Percentiles rank a stretch among this genome's conserved stretches.
Evolutionary conservation across 805 yeast genomes (phyloP).

Genomic region (Candida tibetensis): DNA sequence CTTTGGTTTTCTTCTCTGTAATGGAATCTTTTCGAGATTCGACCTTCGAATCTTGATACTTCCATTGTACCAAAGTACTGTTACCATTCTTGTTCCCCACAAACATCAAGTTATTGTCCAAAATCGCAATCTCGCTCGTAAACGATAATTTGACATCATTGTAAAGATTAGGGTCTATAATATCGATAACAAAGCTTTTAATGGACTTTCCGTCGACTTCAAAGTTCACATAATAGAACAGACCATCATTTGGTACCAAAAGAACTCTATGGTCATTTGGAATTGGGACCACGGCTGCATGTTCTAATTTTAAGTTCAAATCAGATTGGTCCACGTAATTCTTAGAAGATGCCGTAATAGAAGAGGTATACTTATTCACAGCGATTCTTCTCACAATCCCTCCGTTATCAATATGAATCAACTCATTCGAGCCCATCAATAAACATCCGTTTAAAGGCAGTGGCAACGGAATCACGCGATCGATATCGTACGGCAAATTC

Average conservation of each 20-base stretch:
- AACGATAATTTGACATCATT: conserved; percentile 34
- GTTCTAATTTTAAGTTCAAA: conserved; percentile 55
- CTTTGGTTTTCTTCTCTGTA: conserved; percentile 4
- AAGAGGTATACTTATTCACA: conserved; percentile 52
- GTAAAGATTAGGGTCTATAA: conserved; percentile 22
- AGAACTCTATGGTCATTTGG: conserved; percentile 37
- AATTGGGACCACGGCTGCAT: conserved; percentile 37
- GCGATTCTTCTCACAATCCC: conserved; percentile 65
- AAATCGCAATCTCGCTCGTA: conserved; percentile 41
- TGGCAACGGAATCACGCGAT: conserved; percentile 58
- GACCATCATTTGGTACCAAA: conserved; percentile 31
- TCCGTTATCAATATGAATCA: conserved; percentile 75
- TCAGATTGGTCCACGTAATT: conserved; percentile 45
- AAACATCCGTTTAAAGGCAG: conserved; percentile 69
- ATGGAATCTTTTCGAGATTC: conserved; percentile 4
- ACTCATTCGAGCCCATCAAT: conserved; percentile 68
- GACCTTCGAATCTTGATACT: conserved; percentile 17
- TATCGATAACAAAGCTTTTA: conserved; percentile 31
- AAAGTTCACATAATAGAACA: conserved; percentile 33
- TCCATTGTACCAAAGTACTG: conserved; percentile 48
- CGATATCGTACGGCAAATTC: conserved; percentile 72
- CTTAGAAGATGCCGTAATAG: conserved; percentile 34
- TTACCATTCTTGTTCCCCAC: conserved; percentile 62
- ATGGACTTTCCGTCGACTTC: conserved; percentile 44
- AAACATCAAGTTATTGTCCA: conserved; percentile 49